Base-by-base conservation (phyloP, 345 rosid genomes). In the Salix purpurea region DNA sequence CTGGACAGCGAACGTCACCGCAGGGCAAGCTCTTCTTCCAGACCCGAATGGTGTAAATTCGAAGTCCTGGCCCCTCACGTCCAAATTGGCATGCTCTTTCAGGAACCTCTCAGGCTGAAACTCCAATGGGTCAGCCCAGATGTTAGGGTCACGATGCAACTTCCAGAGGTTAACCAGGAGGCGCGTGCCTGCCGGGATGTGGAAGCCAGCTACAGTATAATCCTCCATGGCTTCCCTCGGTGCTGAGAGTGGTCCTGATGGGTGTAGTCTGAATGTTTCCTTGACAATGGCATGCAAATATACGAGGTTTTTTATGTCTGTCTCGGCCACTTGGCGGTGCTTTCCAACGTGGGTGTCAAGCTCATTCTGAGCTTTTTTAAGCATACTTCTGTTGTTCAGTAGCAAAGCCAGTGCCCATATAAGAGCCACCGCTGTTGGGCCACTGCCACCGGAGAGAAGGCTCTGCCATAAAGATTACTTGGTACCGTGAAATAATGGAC, bases 221-320 rank as follows among this genome's bases (percentile, higher is more conserved):
- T 78, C 81, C 42, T 66, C 77, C 67, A 40, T 19, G 14, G 81
- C 72, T 73, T 71, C 73, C 19, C 81, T 65, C 7, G 77, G 76
- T 4, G 2, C 60, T 30, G 72, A 52, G 21, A 78, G 58, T 52
- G 81, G 81, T 21, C 4, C 34, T 1, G 73, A 36, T n/a, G 77
- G 81, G 46, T 78, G 5, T 32, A 78, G 30, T 19, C 77, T 66
- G 32, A 78, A n/a, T 19, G 77, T 72, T 67, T 78, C 81, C 39
- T 73, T 72, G 60, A 78, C 72, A 67, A 78, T 67, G 21, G 81
- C 81, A 19, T 78, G 81, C 13, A 78, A 37, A 58, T 78, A 78
- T 34, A 42, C 40, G 6, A 78, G 81, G 24, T 72, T 78, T 44
- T 24, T 67, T 18, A 67, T 40, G 60, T 72, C 72, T 12, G 69